Evolutionary conservation across 768 basidiomycete genomes (phyloP).

Genomic region (Agrocybe praecox): DNA sequence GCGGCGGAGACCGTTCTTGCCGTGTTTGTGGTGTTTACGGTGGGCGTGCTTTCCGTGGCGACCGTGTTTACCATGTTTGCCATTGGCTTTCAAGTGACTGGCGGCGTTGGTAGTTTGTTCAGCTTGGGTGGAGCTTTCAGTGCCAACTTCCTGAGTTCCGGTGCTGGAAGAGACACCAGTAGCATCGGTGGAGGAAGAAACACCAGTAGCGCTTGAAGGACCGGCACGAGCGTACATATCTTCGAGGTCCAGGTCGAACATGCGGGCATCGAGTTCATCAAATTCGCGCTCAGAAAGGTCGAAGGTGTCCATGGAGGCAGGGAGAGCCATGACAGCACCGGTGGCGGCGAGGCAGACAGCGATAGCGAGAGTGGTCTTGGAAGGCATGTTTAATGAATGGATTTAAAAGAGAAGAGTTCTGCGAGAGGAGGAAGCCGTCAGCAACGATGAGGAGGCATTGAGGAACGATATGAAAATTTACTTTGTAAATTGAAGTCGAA

Average conservation of each 20-base stretch:
- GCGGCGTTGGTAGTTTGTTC: background rate
- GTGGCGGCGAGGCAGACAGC: conserved; percentile 16
- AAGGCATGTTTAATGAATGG: conserved; percentile 19
- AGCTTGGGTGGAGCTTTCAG: background rate
- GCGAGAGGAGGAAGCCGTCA: background rate
- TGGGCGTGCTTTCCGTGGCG: background rate
- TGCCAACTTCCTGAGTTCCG: no score
- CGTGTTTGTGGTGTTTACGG: conserved; percentile 1
- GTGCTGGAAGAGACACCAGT: no score
- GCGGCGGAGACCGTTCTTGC: background rate
- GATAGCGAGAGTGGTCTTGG: conserved; percentile 18
- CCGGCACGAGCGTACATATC: conserved; percentile 17
- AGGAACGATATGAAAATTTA: background rate
- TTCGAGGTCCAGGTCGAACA: conserved; percentile 15
- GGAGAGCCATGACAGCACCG: conserved; percentile 17
- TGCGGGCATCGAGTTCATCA: conserved; percentile 13
- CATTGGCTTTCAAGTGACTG: no score
- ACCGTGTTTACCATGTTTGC: background rate
- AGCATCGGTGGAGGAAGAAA: background rate
- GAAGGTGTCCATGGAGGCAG: conserved; percentile 8
- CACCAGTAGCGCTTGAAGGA: conserved; percentile 1
- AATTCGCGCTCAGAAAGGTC: conserved; percentile 18
- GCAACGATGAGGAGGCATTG: background rate
- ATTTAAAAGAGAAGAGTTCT: conserved; percentile 10
- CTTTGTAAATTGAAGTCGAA: conserved; percentile 12